Base-by-base conservation (phyloP, 2,329 filamentous ascomycete species). In the Beauveria australis region DNA sequence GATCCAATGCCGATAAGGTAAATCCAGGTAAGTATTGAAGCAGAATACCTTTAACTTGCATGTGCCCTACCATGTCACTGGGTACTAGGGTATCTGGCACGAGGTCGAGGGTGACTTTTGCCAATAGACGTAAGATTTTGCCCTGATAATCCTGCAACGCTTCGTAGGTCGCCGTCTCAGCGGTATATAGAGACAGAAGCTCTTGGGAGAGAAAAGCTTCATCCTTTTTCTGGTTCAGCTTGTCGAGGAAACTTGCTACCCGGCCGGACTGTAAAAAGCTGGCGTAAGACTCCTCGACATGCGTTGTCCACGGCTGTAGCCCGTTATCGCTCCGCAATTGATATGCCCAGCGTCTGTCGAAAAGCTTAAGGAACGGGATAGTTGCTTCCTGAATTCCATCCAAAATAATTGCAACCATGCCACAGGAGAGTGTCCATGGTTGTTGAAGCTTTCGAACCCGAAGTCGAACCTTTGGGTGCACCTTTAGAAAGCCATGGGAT, bases 21-120 rank as follows among this genome's bases (percentile, higher is more conserved):
- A 63, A 66, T 18, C 66, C 64, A 2, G 47, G 4, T 2, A 68
- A 56, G 19, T 68, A 66, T 47, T 67, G 41, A 12, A 68, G 53
- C 8, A 69, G 26, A 14, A 69, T 30, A 9, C 65, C 67, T 33
- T 60, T 62, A 3, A 67, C 19, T 3, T 53, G 53, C 30, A 59
- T 62, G 6, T 57, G 53, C 10, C 63, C 49, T 30, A 30, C 5
- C 16, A 22, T 49, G 30, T 49, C 61, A 58, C 24, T 61, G 28
- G 30, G 51, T n/a, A 28, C 22, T 52, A 1, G 24, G 41, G 40
- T 47, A 33, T 24, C 19, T 26, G 19, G 51, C 22, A 26, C 9
- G 28, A 60, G 53, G 59, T 43, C 41, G 14, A 68, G 41, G n/a
- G 41, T 44, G 37, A 65, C 61, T 3, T 44, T 16, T 4, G 55